Evolutionary conservation across 257 asterid genomes (phyloP), one percentile per base, ranked within the genome.

Genomic region (Fraxinus anomala): DNA sequence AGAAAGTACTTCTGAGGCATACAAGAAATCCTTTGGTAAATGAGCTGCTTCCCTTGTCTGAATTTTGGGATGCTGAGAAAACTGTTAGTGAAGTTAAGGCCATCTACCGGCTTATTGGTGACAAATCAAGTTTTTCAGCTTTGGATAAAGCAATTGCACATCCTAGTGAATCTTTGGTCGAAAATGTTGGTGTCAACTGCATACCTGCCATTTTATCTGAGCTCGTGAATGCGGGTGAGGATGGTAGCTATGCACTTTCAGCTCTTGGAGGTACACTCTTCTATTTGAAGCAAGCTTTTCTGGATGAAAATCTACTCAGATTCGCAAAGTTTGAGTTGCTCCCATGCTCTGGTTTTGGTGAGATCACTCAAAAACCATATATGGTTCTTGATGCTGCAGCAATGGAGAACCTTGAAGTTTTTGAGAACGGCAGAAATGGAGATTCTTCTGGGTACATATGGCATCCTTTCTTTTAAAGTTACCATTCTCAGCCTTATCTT

Each of bases 371-470:
- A 80, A 90, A 90, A 82, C 88, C 92, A 72, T 88, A 90, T 72
- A 91, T 93, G 99, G 85, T 93, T 84, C 94, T 95, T 80, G 99
- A 95, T 82, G 94, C 99, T 42, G 92, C 97, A 83, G 98, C 99
- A 40, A 73, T 93, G 77, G 98, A 93, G 87, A 95, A 92, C 85
- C 99, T 95, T 78, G 99, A 95, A 89, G 91, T 95, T 75, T 95
- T 91, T 81, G 99, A 95, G 82, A 93, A 93, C 80, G 87, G 92
- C 88, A 92, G 92, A 87, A 89, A 93, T 92, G 98, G 96, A 81
- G 93, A 86, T 83, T 82, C 93, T 77, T 88, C 92, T 67, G 99
- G 99, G 99, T 95, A 93, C 78, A 82, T 70, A 54, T 75, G 70
- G 68, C 67, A 33, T 75, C 28, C 14, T 56, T 36, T 76, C 39